Evolutionary conservation across 164 flowering plant species (phyloP).

Genomic region (Hamamelis virginiana): DNA sequence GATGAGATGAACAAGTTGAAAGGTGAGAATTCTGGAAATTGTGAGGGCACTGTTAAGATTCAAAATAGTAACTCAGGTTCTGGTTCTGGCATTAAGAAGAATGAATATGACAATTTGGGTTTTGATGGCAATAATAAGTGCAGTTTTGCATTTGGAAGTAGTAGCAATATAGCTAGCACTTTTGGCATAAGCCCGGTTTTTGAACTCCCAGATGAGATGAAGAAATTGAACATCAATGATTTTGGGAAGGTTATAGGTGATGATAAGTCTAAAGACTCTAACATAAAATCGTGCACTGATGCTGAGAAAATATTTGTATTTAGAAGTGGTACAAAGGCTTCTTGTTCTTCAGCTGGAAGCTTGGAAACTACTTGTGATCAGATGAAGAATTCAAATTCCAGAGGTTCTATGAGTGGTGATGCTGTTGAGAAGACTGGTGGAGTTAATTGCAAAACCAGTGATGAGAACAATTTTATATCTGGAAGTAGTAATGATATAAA

Average conservation of each 20-base stretch:
- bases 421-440: slow-evolving; percentile 2
- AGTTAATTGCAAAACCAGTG: background rate
- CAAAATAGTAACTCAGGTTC: background rate
- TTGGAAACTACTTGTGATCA: slow-evolving; percentile 16
- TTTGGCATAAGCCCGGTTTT: slow-evolving; percentile 9
- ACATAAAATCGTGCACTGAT: slow-evolving; percentile 4
- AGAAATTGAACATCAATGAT: slow-evolving; percentile 32
- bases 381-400: slow-evolving; percentile 24
- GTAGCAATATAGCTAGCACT: slow-evolving; percentile 11
- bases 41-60: background rate
- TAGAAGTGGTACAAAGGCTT: slow-evolving; percentile 7
- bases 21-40: slow-evolving; percentile 1
- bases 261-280: slow-evolving; percentile 4
- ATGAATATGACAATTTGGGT: background rate
- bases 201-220: slow-evolving; percentile 32
- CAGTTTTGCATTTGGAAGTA: slow-evolving; percentile 18
- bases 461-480: slow-evolving; percentile 1
- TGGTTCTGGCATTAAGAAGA: background rate
- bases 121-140: slow-evolving; percentile 7
- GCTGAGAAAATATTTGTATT: slow-evolving; percentile 7
- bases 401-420: background rate
- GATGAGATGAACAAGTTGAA: slow-evolving; percentile 1
- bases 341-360: slow-evolving; percentile 11
- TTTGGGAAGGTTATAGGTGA: slow-evolving; percentile 10
- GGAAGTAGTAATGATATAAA: too few species aligned